A percentile compares a stretch with the other conserved stretches of the same genome.
phyloP scores from a whole-genome alignment of 805 yeast genomes.

The Saccharomycopsis sp. region DNA sequence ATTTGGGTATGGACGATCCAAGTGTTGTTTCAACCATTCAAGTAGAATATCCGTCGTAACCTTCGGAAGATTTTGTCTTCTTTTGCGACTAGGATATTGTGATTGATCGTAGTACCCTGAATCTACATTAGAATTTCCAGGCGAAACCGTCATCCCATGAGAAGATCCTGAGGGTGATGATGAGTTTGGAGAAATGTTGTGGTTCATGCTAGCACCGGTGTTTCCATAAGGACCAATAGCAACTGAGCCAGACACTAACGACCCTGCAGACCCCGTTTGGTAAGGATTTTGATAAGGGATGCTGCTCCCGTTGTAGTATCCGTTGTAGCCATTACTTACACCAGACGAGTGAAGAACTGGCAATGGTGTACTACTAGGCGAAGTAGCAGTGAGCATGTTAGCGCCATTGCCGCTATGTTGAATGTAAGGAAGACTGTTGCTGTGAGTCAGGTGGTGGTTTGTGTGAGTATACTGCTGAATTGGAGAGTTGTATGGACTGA shows the following conservation, averaged over 20 bases:
- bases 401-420: neutral
- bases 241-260: neutral
- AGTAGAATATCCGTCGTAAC: constrained; percentile 70
- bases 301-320: neutral
- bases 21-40: constrained; percentile 65
- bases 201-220: too few species aligned
- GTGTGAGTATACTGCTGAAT: neutral
- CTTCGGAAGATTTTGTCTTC: constrained; percentile 71
- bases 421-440: neutral
- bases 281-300: neutral
- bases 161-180: neutral
- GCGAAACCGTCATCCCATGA: neutral
- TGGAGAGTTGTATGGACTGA: neutral
- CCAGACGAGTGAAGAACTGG: neutral
- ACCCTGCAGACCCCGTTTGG: neutral
- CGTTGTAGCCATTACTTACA: neutral
- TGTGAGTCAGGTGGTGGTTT: neutral
- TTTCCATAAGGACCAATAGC: neutral
- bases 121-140: neutral
- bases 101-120: neutral
- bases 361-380: neutral
- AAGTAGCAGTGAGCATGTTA: neutral
- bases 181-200: neutral
- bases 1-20: constrained; percentile 80
- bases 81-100: constrained; percentile 23